Conservation (phyloP, 352 stramenopile genomes). For the Globisporangium uncinulatum region DNA sequence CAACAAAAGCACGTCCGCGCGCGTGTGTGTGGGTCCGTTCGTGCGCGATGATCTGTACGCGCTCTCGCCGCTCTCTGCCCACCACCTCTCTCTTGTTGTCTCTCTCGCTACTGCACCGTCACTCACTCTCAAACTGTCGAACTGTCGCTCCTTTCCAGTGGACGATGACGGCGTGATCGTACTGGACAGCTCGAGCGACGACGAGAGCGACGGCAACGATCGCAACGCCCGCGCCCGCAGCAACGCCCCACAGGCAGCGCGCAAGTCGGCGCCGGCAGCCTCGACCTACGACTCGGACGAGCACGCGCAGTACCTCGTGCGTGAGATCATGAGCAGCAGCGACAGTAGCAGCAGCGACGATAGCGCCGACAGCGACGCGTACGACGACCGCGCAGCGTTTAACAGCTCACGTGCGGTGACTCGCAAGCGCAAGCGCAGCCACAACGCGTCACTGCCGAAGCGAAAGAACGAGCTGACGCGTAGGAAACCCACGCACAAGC, state of each 20-base stretch:
- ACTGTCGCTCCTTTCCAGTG: constrained; percentile 5
- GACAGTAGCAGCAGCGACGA: neutral
- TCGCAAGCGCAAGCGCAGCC: constrained; percentile 12
- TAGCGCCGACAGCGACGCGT: constrained; percentile 3
- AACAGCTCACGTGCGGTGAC: constrained; percentile 4
- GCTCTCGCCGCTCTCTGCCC: neutral
- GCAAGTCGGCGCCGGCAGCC: constrained; percentile 3
- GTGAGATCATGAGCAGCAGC: constrained; percentile 11
- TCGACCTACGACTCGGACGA: constrained; percentile 12
- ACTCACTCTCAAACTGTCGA: neutral
- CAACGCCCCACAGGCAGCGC: neutral
- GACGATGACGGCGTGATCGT: constrained; percentile 16
- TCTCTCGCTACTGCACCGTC: neutral
- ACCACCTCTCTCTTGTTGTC: neutral
- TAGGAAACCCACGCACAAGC: neutral
- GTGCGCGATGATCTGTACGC: neutral
- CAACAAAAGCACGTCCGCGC: too few species aligned
- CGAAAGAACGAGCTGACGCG: neutral
- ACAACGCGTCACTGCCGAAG: too few species aligned
- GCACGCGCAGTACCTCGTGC: constrained; percentile 13
- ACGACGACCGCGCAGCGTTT: constrained; percentile 7
- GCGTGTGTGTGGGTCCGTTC: neutral
- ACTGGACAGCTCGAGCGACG: constrained; percentile 11
- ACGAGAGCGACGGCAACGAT: constrained; percentile 3
- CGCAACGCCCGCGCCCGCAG: too few species aligned